phyloP scores from a whole-genome alignment of 2,329 filamentous ascomycete species.

The Xylariaceae sp. region DNA sequence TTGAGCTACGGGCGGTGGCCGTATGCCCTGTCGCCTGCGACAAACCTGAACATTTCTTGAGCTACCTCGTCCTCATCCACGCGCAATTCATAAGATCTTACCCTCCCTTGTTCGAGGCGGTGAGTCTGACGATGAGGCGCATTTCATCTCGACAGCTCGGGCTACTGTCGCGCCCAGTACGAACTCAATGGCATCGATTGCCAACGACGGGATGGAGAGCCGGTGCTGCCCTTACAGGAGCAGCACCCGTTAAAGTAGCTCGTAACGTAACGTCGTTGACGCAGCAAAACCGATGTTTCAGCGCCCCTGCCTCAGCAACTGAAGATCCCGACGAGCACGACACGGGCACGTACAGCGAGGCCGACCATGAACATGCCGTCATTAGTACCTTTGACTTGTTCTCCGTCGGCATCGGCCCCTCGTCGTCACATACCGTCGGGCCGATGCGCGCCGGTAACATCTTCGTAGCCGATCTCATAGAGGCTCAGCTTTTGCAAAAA shows the following conservation, averaged over 20 bases:
- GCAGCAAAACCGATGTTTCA: constrained; percentile 22
- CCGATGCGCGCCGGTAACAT: constrained; percentile 53
- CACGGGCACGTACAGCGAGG: constrained; percentile 45
- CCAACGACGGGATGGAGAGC: constrained; percentile 13
- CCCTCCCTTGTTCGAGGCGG: background rate
- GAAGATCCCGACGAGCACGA: constrained; percentile 32
- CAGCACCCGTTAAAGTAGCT: background rate
- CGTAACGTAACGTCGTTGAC: background rate
- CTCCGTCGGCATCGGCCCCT: constrained; percentile 51
- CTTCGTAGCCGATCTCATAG: constrained; percentile 46
- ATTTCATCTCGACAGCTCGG: constrained; percentile 24
- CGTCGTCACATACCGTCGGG: constrained; percentile 50
- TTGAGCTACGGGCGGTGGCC: background rate
- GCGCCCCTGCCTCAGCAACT: constrained; percentile 12
- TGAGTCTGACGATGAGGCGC: constrained; percentile 24
- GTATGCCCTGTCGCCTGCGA: background rate
- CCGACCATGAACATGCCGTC: constrained; percentile 50
- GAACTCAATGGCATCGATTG: constrained; percentile 11
- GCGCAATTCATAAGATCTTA: background rate
- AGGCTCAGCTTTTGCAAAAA: constrained; percentile 43
- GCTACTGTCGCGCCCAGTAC: constrained; percentile 19
- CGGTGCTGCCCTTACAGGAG: background rate
- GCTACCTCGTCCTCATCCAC: background rate
- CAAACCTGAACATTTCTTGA: background rate
- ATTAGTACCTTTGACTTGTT: constrained; percentile 53